phyloP scores from a whole-genome alignment of 768 basidiomycete species.

The Agrocybe praecox region DNA sequence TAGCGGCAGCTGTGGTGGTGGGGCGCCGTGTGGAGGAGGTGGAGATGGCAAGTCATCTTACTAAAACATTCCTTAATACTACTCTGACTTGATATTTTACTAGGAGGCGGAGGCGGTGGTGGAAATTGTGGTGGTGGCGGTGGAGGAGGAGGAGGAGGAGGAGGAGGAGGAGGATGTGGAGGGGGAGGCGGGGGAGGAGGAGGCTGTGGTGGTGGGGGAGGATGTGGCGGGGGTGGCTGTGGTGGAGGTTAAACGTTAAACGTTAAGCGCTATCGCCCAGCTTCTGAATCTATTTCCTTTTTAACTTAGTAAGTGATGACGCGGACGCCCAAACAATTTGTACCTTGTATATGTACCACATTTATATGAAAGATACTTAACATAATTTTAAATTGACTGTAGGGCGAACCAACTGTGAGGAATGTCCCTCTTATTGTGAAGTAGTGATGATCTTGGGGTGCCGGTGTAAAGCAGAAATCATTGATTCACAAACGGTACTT shows the following conservation, averaged over 20 bases:
- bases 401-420: too few species aligned
- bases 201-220: conserved; percentile 9
- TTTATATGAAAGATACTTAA: too few species aligned
- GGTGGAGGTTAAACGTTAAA: conserved; percentile 7
- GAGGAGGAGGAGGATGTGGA: conserved; percentile 2
- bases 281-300: background rate
- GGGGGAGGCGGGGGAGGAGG: conserved; percentile 12
- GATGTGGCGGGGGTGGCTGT: conserved; percentile 14
- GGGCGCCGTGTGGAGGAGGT: conserved; percentile 7
- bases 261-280: background rate
- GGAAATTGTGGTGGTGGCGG: conserved; percentile 5
- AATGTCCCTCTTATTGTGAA: too few species aligned
- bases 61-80: too few species aligned
- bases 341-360: too few species aligned
- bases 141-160: conserved; percentile 11
- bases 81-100: background rate
- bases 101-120: conserved; percentile 4
- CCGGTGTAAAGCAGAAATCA: too few species aligned
- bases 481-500: too few species aligned
- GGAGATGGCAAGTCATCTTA: conserved; percentile 1
- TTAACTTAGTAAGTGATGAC: too few species aligned
- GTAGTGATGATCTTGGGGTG: too few species aligned
- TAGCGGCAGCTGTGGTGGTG: conserved; percentile 10
- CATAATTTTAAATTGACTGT: too few species aligned
- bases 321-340: too few species aligned